Conservation (phyloP, 2,329 filamentous ascomycete genomes). For the Sporothrix brasiliensis region DNA sequence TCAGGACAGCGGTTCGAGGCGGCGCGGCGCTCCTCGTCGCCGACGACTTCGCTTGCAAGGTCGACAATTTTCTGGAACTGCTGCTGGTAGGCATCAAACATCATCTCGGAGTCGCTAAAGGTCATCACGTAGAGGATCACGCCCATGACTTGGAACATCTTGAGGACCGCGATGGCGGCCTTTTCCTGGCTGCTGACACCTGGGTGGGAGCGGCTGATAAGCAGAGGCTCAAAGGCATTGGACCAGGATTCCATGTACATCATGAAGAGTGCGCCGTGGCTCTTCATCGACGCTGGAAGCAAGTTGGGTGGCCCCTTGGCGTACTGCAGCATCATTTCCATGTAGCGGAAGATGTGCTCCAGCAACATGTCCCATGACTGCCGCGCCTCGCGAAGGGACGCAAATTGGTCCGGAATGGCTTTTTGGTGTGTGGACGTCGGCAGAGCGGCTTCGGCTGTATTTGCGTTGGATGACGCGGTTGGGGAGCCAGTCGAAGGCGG, state of each 20-base stretch:
- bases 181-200: constrained; percentile 59
- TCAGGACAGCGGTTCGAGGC: constrained; percentile 52
- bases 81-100: constrained; percentile 58
- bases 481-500: background rate
- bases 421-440: constrained; percentile 44
- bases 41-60: constrained; percentile 61
- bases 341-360: constrained; percentile 61
- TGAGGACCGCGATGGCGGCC: constrained; percentile 62
- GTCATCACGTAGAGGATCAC: constrained; percentile 62
- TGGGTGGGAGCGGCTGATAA: constrained; percentile 53
- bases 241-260: constrained; percentile 58
- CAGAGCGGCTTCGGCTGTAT: constrained; percentile 46
- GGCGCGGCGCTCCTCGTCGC: constrained; percentile 59
- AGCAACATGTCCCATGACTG: constrained; percentile 59
- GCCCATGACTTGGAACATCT: constrained; percentile 64
- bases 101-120: constrained; percentile 60
- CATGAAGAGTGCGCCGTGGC: constrained; percentile 54
- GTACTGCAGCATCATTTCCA: constrained; percentile 56
- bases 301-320: constrained; percentile 57
- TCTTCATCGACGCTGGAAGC: constrained; percentile 53
- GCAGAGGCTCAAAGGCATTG: constrained; percentile 58
- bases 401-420: constrained; percentile 52
- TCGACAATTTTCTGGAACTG: constrained; percentile 60
- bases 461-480: constrained; percentile 45
- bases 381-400: constrained; percentile 57